phyloP scores from a whole-genome alignment of 1,139 yeast genomes.

The Pichia sp. region DNA sequence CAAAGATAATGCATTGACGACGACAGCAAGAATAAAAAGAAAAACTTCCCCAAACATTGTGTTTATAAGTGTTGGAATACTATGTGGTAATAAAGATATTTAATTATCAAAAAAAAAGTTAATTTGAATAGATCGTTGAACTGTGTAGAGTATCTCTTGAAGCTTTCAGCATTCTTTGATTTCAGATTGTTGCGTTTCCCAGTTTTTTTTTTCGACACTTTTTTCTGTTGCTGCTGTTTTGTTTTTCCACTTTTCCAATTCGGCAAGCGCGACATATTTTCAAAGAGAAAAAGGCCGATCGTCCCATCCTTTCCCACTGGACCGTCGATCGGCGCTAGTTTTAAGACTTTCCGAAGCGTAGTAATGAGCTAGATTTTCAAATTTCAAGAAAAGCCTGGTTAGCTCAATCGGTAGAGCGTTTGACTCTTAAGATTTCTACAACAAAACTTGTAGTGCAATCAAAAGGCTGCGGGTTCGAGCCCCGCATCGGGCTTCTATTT shows the following conservation, averaged over 20 bases:
- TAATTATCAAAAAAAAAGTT: too few species aligned
- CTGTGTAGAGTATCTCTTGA: too few species aligned
- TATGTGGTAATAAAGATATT: too few species aligned
- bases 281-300: too few species aligned
- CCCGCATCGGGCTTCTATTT: slow-evolving; percentile 27
- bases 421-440: slow-evolving; percentile 27
- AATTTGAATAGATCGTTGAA: too few species aligned
- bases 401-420: slow-evolving; percentile 35
- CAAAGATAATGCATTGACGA: slow-evolving; percentile 78
- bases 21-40: slow-evolving; percentile 77
- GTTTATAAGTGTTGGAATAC: not conserved
- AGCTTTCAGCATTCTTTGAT: too few species aligned
- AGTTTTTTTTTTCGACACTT: too few species aligned
- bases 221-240: too few species aligned
- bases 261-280: too few species aligned
- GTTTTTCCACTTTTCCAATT: too few species aligned
- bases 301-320: too few species aligned
- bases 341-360: not conserved
- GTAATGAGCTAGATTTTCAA: not conserved
- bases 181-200: too few species aligned
- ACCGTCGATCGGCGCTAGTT: not conserved
- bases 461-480: slow-evolving; percentile 37
- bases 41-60: slow-evolving; percentile 32
- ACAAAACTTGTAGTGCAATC: slow-evolving; percentile 18
- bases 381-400: slow-evolving; percentile 17